These are phyloP conservation scores for Volvariella volvacea DNA, from an alignment of 1,284 basidiomycete species.

Conservation along the genomic window DNA sequence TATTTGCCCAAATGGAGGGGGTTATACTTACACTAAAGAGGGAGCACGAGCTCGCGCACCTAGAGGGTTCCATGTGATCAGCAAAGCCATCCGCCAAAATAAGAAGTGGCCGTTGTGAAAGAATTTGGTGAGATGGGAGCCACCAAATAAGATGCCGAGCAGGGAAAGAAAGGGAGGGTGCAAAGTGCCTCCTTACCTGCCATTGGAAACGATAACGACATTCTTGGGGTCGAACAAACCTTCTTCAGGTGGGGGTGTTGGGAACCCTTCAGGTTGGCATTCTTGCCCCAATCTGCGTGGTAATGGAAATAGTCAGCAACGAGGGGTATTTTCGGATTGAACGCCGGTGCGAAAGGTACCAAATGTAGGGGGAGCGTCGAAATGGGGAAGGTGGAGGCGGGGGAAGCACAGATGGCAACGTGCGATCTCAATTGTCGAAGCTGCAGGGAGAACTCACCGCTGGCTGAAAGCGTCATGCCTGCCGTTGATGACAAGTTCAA, in stretches of 20 bases:
- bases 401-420: too few relatives aligned
- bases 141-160: slow-evolving; percentile 1
- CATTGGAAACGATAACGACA: slow-evolving; percentile 52
- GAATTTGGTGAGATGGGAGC: slow-evolving; percentile 2
- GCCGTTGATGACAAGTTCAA: slow-evolving; percentile 41
- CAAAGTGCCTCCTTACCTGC: slow-evolving; percentile 22
- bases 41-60: slow-evolving; percentile 52
- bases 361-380: too few relatives aligned
- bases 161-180: too few relatives aligned
- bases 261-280: slow-evolving; percentile 42
- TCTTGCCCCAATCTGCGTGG: slow-evolving; percentile 32
- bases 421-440: too few relatives aligned
- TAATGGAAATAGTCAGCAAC: too few relatives aligned
- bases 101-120: too few relatives aligned
- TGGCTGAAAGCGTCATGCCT: slow-evolving; percentile 43
- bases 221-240: slow-evolving; percentile 48
- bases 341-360: too few relatives aligned
- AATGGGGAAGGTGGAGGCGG: too few relatives aligned
- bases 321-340: too few relatives aligned
- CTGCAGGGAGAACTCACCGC: slow-evolving; percentile 21
- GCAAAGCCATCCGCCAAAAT: neutral
- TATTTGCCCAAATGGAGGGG: neutral
- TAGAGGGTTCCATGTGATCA: slow-evolving; percentile 10
- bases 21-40: slow-evolving; percentile 39
- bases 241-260: slow-evolving; percentile 30